A percentile compares a stretch with the other conserved stretches of the same genome.
phyloP scores from a whole-genome alignment of 805 yeast genomes.

The Metschnikowia lochheadii region DNA sequence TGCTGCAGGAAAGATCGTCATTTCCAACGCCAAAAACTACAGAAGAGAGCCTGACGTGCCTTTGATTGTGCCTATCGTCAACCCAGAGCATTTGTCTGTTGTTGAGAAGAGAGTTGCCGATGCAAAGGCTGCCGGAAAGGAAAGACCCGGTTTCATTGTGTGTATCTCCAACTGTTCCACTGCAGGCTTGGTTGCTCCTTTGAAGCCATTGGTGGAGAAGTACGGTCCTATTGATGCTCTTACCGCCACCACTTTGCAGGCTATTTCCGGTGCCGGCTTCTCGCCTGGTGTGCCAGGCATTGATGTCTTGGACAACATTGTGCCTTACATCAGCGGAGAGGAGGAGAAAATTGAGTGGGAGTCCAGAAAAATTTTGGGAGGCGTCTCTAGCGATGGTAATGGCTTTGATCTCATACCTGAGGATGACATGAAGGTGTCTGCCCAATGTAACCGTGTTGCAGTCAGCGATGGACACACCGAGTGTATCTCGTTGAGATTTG shows the following conservation, averaged over 20 bases:
- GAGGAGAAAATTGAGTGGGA: constrained; percentile 99
- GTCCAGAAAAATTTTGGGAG: constrained; percentile 89
- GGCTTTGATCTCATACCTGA: constrained; percentile 57
- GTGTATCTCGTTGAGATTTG: constrained; percentile 83
- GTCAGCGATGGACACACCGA: constrained; percentile 98
- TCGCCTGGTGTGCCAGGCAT: constrained; percentile 97
- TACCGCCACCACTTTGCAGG: constrained; percentile 91
- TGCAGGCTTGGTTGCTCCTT: constrained; percentile 95
- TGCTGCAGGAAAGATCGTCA: constrained; percentile 74
- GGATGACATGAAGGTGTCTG: constrained; percentile 79
- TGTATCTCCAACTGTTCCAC: constrained; percentile 98
- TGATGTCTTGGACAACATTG: constrained; percentile 89
- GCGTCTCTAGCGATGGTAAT: constrained; percentile 45
- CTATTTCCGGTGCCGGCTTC: constrained; percentile 97
- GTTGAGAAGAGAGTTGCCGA: constrained; percentile 54
- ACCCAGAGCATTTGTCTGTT: constrained; percentile 82
- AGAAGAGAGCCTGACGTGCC: constrained; percentile 87
- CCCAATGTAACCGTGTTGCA: constrained; percentile 95
- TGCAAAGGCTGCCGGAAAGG: constrained; percentile 52
- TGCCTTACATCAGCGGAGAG: constrained; percentile 94
- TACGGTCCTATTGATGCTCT: constrained; percentile 89
- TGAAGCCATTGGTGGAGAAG: constrained; percentile 84
- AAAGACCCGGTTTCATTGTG: constrained; percentile 75
- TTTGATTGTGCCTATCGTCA: constrained; percentile 89
- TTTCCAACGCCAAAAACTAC: constrained; percentile 95